phyloP scores from a whole-genome alignment of 306 rosid species.

The Cicer judaicum region DNA sequence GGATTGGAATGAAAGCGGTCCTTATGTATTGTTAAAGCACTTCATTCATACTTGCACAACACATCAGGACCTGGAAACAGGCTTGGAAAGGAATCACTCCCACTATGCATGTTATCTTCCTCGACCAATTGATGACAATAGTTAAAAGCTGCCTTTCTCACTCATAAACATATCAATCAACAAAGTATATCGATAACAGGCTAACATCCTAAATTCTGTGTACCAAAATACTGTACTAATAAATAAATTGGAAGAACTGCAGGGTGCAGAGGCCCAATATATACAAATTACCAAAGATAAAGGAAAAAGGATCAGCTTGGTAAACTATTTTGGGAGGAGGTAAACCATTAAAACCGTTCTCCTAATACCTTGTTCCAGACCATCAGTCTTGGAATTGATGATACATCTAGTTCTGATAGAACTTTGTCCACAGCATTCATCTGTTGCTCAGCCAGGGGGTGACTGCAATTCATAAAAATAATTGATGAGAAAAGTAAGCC shows the following conservation, averaged over 20 bases:
- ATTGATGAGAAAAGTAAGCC: slow-evolving; percentile 40
- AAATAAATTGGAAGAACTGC: slow-evolving; percentile 18
- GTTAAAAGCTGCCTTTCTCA: neutral
- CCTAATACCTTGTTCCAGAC: slow-evolving; percentile 90
- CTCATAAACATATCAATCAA: slow-evolving; percentile 1
- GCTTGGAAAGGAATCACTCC: neutral
- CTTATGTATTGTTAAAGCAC: neutral
- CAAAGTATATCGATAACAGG: slow-evolving; percentile 8
- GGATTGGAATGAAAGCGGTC: neutral
- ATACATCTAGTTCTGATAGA: slow-evolving; percentile 79
- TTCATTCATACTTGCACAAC: slow-evolving; percentile 3
- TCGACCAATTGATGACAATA: neutral
- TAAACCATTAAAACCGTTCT: slow-evolving; percentile 5
- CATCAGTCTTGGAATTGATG: slow-evolving; percentile 84
- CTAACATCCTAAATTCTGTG: slow-evolving; percentile 15
- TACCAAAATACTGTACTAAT: neutral
- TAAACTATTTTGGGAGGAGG: slow-evolving; percentile 13
- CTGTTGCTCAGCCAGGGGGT: slow-evolving; percentile 92
- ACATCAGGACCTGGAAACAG: slow-evolving; percentile 10
- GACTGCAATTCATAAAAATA: slow-evolving; percentile 68
- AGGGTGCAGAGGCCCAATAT: slow-evolving; percentile 1
- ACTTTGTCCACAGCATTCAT: slow-evolving; percentile 96
- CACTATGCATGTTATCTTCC: neutral
- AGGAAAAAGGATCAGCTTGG: neutral
- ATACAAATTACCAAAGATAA: slow-evolving; percentile 29